Evolutionary conservation across 192 early-diverging fungal genomes (phyloP).

Genomic region (Podila horticola): DNA sequence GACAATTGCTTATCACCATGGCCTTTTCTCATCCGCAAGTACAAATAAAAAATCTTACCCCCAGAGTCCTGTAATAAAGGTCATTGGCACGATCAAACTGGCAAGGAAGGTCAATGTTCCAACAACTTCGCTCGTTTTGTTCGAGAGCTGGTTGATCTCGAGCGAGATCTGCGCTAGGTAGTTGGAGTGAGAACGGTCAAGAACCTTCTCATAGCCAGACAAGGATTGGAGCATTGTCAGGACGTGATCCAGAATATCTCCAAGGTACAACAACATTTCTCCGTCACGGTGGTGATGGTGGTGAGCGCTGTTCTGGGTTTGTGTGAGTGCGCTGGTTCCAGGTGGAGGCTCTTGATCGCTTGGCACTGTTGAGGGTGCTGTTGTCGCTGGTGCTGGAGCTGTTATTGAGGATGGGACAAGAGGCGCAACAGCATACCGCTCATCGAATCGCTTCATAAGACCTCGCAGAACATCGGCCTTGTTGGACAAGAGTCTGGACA

Average conservation of each 20-base stretch:
- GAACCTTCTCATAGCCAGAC: conserved; percentile 75
- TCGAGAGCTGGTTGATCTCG: conserved; percentile 68
- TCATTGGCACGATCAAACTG: conserved; percentile 67
- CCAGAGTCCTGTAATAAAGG: conserved; percentile 68
- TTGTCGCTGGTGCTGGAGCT: conserved; percentile 19
- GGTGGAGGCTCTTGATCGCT: neutral
- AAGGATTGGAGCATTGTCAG: conserved; percentile 83
- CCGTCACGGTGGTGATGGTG: conserved; percentile 20
- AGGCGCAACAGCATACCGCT: conserved; percentile 35
- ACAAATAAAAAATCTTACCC: conserved; percentile 19
- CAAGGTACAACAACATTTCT: conserved; percentile 76
- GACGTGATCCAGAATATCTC: conserved; percentile 82
- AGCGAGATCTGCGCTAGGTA: conserved; percentile 79
- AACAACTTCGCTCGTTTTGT: conserved; percentile 64
- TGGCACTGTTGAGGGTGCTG: neutral
- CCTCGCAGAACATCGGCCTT: conserved; percentile 80
- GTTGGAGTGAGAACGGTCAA: conserved; percentile 73
- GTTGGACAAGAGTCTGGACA: conserved; percentile 70
- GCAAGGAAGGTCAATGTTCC: conserved; percentile 63
- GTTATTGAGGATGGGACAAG: neutral
- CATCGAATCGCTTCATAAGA: conserved; percentile 73
- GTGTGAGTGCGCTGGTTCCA: neutral
- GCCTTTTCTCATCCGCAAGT: too few species aligned
- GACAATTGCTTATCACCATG: neutral
- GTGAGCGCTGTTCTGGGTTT: neutral